A percentile compares a stretch with the other conserved stretches of the same genome.
These are phyloP conservation scores for Orobanche coerulescens DNA, from an alignment of 257 asterid species.

Conservation along the genomic window DNA sequence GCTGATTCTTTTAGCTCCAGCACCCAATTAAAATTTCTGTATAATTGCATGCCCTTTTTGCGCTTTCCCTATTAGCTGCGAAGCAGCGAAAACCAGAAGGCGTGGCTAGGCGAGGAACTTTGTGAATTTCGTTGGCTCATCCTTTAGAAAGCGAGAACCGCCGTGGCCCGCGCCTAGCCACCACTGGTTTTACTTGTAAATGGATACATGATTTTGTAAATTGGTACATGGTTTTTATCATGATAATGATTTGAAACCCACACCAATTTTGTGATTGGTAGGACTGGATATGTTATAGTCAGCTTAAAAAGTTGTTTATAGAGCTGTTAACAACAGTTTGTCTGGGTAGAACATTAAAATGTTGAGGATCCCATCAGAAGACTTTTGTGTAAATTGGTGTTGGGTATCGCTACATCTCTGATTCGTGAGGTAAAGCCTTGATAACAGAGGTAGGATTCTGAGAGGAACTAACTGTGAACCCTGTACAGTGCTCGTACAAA, in stretches of 20 bases:
- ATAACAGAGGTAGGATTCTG: not conserved
- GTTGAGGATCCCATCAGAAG: not conserved
- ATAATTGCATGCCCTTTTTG: conserved; percentile 4
- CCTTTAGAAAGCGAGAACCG: not conserved
- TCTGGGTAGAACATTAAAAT: not conserved
- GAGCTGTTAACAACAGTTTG: not conserved
- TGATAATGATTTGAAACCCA: not conserved
- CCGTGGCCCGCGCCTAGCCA: not conserved
- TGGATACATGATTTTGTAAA: not conserved
- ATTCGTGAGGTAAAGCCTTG: not conserved
- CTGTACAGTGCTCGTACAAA: no score
- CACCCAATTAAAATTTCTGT: conserved; percentile 25
- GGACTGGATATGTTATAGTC: not conserved
- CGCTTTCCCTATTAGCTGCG: not conserved
- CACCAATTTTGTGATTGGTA: not conserved
- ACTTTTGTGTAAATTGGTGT: not conserved
- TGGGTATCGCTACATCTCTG: not conserved
- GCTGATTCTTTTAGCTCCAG: conserved; percentile 16
- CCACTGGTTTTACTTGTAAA: not conserved
- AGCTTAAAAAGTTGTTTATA: not conserved
- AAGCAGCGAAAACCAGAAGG: not conserved
- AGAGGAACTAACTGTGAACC: not conserved
- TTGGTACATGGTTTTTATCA: not conserved
- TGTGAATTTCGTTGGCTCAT: not conserved
- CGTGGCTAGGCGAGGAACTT: not conserved